phyloP scores from a whole-genome alignment of 108 stramenopile genomes.

The Parietichytrium sp. region DNA sequence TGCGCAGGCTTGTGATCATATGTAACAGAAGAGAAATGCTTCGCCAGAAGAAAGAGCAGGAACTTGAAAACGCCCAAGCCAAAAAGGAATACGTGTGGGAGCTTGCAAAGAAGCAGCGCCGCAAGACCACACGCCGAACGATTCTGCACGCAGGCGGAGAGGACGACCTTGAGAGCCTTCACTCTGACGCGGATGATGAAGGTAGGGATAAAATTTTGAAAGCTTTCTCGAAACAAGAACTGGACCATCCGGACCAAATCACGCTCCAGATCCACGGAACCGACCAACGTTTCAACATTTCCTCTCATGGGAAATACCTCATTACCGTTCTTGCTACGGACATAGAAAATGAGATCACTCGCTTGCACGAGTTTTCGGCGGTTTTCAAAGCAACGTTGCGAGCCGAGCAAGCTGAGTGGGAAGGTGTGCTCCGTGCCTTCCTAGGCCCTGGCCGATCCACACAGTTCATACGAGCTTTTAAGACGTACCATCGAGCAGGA shows the following conservation, averaged over 20 bases:
- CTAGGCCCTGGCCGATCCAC: not conserved
- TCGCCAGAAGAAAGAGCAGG: not conserved
- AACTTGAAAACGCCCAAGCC: not conserved
- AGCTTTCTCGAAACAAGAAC: conserved; percentile 17
- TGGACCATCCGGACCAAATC: not conserved
- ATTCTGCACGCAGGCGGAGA: not conserved
- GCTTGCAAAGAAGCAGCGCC: not conserved
- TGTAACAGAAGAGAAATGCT: too few species aligned
- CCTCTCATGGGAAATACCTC: not conserved
- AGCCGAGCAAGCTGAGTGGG: conserved; percentile 1
- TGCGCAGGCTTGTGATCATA: not conserved
- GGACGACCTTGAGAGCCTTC: not conserved
- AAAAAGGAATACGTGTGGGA: not conserved
- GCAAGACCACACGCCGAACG: too few species aligned
- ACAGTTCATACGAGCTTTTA: not conserved
- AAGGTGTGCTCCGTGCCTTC: not conserved
- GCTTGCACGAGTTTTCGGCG: not conserved
- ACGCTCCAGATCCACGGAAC: not conserved
- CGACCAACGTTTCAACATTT: not conserved
- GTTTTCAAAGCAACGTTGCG: not conserved
- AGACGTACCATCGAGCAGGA: not conserved
- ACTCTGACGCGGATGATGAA: too few species aligned
- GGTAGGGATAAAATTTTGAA: too few species aligned
- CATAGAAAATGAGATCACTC: not conserved
- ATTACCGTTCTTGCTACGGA: not conserved